Evolutionary conservation across 192 early-diverging fungal genomes (phyloP).

Genomic region (Chytriomyces confervae): DNA sequence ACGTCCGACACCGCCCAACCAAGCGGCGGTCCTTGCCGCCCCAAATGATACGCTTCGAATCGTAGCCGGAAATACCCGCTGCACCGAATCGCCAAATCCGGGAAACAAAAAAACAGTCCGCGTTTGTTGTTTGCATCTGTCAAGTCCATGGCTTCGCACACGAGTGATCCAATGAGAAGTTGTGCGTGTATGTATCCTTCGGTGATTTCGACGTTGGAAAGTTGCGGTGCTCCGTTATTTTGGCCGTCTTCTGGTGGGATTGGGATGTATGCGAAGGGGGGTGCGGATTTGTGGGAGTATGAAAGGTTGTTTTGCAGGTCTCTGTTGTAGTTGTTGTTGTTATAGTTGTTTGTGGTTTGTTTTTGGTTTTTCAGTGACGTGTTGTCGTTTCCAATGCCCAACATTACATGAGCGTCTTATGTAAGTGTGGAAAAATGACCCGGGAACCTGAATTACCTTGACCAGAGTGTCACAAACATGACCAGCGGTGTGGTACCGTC

Average conservation of each 20-base stretch:
- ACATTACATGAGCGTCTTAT: too few species aligned
- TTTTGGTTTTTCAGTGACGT: too few species aligned
- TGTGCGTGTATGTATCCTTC: constrained; percentile 18
- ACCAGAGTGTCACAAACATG: not conserved
- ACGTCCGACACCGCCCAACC: constrained; percentile 17
- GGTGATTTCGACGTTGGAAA: not conserved
- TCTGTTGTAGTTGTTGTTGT: not conserved
- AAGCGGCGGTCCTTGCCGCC: constrained; percentile 6
- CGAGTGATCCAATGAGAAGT: constrained; percentile 45
- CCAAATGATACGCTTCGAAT: constrained; percentile 39
- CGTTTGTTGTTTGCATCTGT: constrained; percentile 33
- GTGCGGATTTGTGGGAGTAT: constrained; percentile 11
- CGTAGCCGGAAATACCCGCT: constrained; percentile 42
- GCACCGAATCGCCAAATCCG: constrained; percentile 46
- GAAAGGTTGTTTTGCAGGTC: constrained; percentile 14
- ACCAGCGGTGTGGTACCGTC: not conserved
- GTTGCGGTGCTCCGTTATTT: not conserved
- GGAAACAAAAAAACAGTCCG: constrained; percentile 50
- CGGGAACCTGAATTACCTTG: not conserved
- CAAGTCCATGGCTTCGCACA: constrained; percentile 39
- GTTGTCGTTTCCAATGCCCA: too few species aligned
- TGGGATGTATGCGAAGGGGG: not conserved
- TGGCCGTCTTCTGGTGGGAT: too few species aligned
- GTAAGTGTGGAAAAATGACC: not conserved
- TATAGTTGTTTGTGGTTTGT: not conserved